Percentiles rank a stretch among this genome's conserved stretches.
These are phyloP conservation scores for Wickerhamomyces sp. DNA, from an alignment of 1,139 yeast genomes.

Conservation along the genomic window DNA sequence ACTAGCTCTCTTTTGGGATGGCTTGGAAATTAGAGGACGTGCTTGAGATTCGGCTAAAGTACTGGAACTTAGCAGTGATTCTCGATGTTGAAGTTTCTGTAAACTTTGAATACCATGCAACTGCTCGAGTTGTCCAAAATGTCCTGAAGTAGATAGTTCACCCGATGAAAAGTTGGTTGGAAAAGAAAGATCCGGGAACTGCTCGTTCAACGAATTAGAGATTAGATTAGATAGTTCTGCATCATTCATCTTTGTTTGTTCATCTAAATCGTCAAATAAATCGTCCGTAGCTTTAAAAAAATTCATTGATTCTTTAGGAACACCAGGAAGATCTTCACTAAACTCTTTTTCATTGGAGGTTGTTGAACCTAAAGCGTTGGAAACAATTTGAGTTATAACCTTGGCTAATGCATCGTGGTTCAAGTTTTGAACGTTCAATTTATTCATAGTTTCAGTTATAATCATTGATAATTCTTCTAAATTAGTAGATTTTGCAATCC, in stretches of 20 bases:
- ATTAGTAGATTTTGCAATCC: slow-evolving; percentile 34
- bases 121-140: not conserved
- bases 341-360: slow-evolving; percentile 5
- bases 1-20: slow-evolving; percentile 14
- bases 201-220: slow-evolving; percentile 3
- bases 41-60: not conserved
- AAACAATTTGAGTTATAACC: slow-evolving; percentile 30
- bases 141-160: too few relatives aligned
- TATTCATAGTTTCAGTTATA: slow-evolving; percentile 21
- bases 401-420: slow-evolving; percentile 23
- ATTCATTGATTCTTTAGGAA: slow-evolving; percentile 30
- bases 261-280: not conserved
- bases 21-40: not conserved
- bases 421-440: slow-evolving; percentile 15
- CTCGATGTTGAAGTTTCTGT: slow-evolving; percentile 1
- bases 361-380: slow-evolving; percentile 10
- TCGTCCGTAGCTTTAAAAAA: slow-evolving; percentile 24
- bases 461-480: slow-evolving; percentile 21
- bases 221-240: slow-evolving; percentile 11
- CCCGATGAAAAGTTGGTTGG: not conserved
- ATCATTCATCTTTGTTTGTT: slow-evolving; percentile 7
- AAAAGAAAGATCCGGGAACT: not conserved
- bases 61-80: too few relatives aligned
- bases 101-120: not conserved
- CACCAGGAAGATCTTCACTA: slow-evolving; percentile 30